Evolutionary conservation across 257 asterid species (phyloP).

Genomic region (Ehretia macrophylla): DNA sequence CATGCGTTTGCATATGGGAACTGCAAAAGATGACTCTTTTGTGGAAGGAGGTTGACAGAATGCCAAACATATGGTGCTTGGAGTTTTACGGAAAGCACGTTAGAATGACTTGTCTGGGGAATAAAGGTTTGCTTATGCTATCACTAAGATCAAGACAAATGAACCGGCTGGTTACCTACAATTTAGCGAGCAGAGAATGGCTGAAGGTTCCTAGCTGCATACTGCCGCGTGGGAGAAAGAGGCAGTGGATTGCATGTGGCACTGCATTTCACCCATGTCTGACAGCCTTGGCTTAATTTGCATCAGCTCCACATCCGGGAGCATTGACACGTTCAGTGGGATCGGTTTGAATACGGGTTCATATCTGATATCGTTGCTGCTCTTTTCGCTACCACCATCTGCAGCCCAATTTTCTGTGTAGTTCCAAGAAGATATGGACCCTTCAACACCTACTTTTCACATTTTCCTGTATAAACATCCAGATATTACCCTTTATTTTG

Average conservation of each 20-base stretch:
- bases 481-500: conserved; percentile 21
- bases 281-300: conserved; percentile 55
- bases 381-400: not conserved
- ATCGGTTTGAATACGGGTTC: conserved; percentile 3
- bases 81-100: conserved; percentile 98
- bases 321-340: not conserved
- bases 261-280: conserved; percentile 82
- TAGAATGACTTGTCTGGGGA: conserved; percentile 92
- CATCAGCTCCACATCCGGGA: no score
- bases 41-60: conserved; percentile 99
- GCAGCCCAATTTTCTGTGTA: conserved; percentile 18
- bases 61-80: conserved; percentile 99
- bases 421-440: not conserved
- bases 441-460: not conserved
- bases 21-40: conserved; percentile 91
- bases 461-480: conserved; percentile 20
- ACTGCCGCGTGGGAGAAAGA: conserved; percentile 67
- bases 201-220: conserved; percentile 81
- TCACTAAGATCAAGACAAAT: conserved; percentile 80
- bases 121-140: conserved; percentile 83
- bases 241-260: conserved; percentile 87
- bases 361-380: not conserved
- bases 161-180: conserved; percentile 75
- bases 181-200: conserved; percentile 73
- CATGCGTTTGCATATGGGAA: conserved; percentile 98